Percentiles rank a stretch among this genome's conserved stretches.
Evolutionary conservation across 306 rosid genomes (phyloP).

Genomic region (Fragaria iinumae): DNA sequence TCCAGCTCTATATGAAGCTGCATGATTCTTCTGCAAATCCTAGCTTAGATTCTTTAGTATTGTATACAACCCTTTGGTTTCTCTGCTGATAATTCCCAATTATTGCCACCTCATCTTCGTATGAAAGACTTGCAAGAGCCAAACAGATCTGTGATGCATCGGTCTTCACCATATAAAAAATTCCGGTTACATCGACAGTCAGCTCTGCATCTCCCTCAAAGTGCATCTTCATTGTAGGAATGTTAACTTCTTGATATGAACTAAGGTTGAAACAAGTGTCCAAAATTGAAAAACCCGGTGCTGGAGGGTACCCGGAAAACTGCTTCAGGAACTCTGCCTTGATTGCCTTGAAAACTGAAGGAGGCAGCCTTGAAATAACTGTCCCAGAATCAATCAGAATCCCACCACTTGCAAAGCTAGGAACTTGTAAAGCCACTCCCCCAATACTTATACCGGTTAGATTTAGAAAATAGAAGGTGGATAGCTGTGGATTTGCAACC

Average conservation of each 20-base stretch:
- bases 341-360: constrained; percentile 61
- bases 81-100: constrained; percentile 87
- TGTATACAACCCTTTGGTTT: constrained; percentile 84
- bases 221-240: constrained; percentile 52
- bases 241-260: constrained; percentile 45
- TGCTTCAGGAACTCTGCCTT: constrained; percentile 68
- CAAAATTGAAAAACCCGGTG: constrained; percentile 63
- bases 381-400: constrained; percentile 80
- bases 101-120: constrained; percentile 51
- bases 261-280: constrained; percentile 79
- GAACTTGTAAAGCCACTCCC: constrained; percentile 39
- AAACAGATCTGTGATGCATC: constrained; percentile 79
- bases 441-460: constrained; percentile 66
- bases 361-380: constrained; percentile 67
- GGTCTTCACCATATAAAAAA: constrained; percentile 49
- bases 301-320: constrained; percentile 52
- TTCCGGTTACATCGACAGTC: constrained; percentile 56
- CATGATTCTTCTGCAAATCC: constrained; percentile 84
- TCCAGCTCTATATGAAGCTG: constrained; percentile 40
- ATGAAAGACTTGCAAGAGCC: constrained; percentile 65
- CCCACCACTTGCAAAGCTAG: constrained; percentile 38
- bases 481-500: constrained; percentile 53
- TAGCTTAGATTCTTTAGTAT: constrained; percentile 55
- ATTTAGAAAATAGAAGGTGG: constrained; percentile 66
- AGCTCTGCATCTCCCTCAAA: constrained; percentile 63